A percentile compares a stretch with the other conserved stretches of the same genome.
phyloP scores from a whole-genome alignment of 164 flowering plant species.

The Dillenia turbinata region DNA sequence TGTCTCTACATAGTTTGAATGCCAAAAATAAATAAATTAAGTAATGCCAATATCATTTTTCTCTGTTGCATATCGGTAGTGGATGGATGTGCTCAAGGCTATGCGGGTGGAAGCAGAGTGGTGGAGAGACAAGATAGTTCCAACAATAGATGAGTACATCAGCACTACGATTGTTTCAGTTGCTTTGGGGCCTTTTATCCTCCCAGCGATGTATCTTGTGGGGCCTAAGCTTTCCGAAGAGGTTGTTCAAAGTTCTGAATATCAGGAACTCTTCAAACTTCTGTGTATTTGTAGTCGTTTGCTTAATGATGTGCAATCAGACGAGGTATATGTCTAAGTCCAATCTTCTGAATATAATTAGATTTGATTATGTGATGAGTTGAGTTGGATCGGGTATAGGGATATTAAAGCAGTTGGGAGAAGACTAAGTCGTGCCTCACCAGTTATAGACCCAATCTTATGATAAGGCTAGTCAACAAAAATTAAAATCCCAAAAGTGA shows the following conservation, averaged over 20 bases:
- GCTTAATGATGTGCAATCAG: slow-evolving; percentile 53
- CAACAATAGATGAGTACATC: slow-evolving; percentile 58
- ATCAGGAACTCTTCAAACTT: slow-evolving; percentile 31
- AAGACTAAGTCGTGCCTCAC: no score
- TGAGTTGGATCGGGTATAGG: no score
- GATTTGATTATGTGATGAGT: no score
- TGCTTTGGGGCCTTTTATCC: slow-evolving; percentile 74
- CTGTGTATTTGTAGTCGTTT: slow-evolving; percentile 71
- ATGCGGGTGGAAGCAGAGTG: slow-evolving; percentile 57
- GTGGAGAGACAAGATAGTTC: slow-evolving; percentile 31
- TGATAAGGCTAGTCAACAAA: no score
- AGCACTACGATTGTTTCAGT: slow-evolving; percentile 48
- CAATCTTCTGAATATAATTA: no score
- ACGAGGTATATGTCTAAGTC: slow-evolving; percentile 31
- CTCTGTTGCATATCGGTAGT: slow-evolving; percentile 25
- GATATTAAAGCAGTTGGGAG: no score
- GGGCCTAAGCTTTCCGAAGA: slow-evolving; percentile 58
- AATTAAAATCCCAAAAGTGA: no score
- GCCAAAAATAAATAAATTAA: no score
- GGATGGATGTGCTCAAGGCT: slow-evolving; percentile 47
- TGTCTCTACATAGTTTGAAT: no score
- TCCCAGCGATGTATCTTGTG: slow-evolving; percentile 52
- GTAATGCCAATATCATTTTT: no score
- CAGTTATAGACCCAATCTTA: no score
- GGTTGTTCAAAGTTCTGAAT: slow-evolving; percentile 28